Base-by-base conservation (phyloP, 2,329 filamentous ascomycete species). In the Leptosphaerulina australis region DNA sequence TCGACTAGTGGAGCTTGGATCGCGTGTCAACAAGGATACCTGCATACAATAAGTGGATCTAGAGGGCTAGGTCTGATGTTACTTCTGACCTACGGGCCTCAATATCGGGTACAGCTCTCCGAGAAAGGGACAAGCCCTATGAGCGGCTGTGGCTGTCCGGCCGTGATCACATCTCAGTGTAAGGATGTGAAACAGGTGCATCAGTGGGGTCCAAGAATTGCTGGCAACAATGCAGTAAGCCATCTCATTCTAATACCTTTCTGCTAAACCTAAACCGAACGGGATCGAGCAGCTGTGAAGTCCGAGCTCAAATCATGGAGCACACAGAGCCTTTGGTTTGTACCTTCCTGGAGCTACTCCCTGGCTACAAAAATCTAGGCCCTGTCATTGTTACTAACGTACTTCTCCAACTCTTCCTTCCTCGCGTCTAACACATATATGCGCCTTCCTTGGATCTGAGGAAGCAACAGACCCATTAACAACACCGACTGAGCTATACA, bases 81-180 rank as follows among this genome's bases (percentile, higher is more conserved):
- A 44, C 50, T 59, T 58, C 57, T 56, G 56, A 59, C 53, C 50
- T 57, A 70, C 63, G 58, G 35, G 44, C 55, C 58, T 59, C 48
- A 59, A 55, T 55, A 50, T 60, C 63, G 65, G 69, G 62, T 43
- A 62, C 58, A 46, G 56, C 63, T 64, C 62, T 60, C 68, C 62
- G 63, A 53, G 30, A 34, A 56, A 63, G 61, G 58, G 63, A 59
- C 62, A 51, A 53, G 34, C 60, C 49, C 41, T 56, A 55, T 56
- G 48, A 52, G 45, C 58, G 58, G 61, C 45, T 60, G 59, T 66
- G 57, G 59, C 57, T 58, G 56, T 55, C 54, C 49, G 56, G 43
- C 53, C 55, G 56, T 50, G 52, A 56, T 49, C 52, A 49, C 53
- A 36, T 54, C 40, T 45, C 56, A 58, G 60, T 53, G 62, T 43